Base-by-base conservation (phyloP, 352 stramenopile species). In the Globisporangium alternatum region DNA sequence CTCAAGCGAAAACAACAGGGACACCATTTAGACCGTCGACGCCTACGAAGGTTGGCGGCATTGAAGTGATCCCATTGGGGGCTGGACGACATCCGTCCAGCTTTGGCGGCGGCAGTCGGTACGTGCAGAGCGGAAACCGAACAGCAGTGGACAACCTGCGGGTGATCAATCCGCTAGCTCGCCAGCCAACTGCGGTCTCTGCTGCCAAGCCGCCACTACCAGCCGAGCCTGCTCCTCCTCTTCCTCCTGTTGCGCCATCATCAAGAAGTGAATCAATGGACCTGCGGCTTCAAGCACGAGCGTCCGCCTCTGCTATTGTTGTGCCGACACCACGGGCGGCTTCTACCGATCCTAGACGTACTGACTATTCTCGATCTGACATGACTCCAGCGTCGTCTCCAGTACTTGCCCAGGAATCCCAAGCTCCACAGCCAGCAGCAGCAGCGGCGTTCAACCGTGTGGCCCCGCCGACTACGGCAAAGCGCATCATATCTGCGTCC, bases 61-160 rank as follows among this genome's bases (percentile, higher is more conserved):
- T 88, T 37, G 77, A 84, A 17, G 61, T 83, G 19, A 80, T 90
- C 21, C 69, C 83, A 21, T 62, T 90, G 5, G 83, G 83, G 3
- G 69, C 78, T 30, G 58, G 55, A 0, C 72, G 45, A 19, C 66
- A 70, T 59, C 19, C 67, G 43, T 52, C 51, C 28, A 76, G 56
- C 39, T 62, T 74, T n/a, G 47, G 62, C 5, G 47, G 64, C 13
- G 83, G 83, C 30, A 81, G 83, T 31, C 66, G 83, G 52, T 92
- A 92, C 59, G 80, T 92, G 19, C 77, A 86, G 41, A 90, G 80
- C 33, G 81, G 81, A 44, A 92, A 86, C 58, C 78, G 80, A 47
- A 58, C 69, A 2, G 47, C 56, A 8, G 33, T 39, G 5, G 63
- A 80, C 28, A 67, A 67, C 4, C 37, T 77, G 0, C 66, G 58